These are phyloP conservation scores for Neurospora discreta DNA, from an alignment of 495 filamentous ascomycete genomes.

Conservation along the genomic window DNA sequence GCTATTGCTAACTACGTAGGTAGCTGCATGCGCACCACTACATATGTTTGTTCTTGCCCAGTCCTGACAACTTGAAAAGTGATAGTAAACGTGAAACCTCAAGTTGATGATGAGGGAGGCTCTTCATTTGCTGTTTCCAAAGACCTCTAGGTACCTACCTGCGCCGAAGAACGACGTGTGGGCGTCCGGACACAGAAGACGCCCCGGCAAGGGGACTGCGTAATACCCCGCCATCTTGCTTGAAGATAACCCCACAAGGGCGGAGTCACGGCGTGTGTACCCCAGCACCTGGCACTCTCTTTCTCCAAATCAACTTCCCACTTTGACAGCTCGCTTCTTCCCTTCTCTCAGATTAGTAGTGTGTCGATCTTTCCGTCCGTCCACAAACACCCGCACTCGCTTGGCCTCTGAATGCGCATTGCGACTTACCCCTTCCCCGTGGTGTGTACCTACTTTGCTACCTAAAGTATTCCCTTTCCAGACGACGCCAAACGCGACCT, in stretches of 20 bases:
- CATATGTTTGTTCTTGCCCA: background rate
- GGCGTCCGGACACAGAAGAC: background rate
- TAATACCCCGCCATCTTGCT: background rate
- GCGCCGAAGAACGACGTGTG: background rate
- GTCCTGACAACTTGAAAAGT: background rate
- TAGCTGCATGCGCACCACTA: background rate
- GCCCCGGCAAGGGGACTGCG: background rate
- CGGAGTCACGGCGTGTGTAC: background rate
- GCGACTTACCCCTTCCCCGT: background rate
- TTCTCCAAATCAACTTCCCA: background rate
- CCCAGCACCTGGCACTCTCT: background rate
- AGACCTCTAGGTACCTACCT: background rate
- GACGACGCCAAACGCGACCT: background rate
- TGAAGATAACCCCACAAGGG: background rate
- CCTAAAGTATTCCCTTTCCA: background rate
- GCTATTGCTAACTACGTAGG: background rate
- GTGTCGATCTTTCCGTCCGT: background rate
- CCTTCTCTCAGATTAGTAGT: background rate
- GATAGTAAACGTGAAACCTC: background rate
- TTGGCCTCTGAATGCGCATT: background rate
- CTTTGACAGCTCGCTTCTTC: background rate
- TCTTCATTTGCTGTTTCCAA: background rate
- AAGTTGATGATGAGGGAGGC: background rate
- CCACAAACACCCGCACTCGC: background rate
- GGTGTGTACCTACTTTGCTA: background rate